Evolutionary conservation across 2,329 filamentous ascomycete genomes (phyloP).

Genomic region (Xylaria sp.): DNA sequence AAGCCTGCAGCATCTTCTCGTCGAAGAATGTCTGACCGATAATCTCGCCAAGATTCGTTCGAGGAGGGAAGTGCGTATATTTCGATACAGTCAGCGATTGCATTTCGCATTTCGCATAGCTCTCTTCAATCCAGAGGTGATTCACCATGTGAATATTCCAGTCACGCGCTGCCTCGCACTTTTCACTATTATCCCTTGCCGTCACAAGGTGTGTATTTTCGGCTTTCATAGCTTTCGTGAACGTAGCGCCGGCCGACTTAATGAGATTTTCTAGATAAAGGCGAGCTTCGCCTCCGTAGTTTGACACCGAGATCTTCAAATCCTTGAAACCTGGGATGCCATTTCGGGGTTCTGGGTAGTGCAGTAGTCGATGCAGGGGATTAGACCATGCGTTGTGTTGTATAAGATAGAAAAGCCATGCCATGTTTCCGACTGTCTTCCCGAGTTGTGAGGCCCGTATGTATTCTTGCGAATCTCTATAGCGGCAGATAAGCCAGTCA

Average conservation of each 20-base stretch:
- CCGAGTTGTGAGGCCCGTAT: conserved; percentile 76
- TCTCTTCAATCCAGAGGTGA: conserved; percentile 97
- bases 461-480: conserved; percentile 83
- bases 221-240: conserved; percentile 93
- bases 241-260: conserved; percentile 82
- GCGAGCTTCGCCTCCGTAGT: conserved; percentile 94
- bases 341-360: conserved; percentile 84
- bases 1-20: conserved; percentile 64
- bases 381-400: conserved; percentile 89
- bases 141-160: conserved; percentile 93
- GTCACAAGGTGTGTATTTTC: conserved; percentile 97
- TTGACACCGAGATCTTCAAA: conserved; percentile 87
- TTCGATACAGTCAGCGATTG: conserved; percentile 76
- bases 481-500: conserved; percentile 88
- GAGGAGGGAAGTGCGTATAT: conserved; percentile 86
- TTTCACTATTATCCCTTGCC: conserved; percentile 88
- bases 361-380: conserved; percentile 81
- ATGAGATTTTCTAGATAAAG: conserved; percentile 94
- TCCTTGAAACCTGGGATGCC: conserved; percentile 83
- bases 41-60: conserved; percentile 92
- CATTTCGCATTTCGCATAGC: conserved; percentile 87
- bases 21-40: conserved; percentile 90
- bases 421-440: conserved; percentile 89
- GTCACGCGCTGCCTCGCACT: conserved; percentile 89
- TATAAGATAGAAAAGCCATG: conserved; percentile 94